Base-by-base conservation (phyloP, 2,329 filamentous ascomycete genomes). In the Aspergillus eucalypticola region DNA sequence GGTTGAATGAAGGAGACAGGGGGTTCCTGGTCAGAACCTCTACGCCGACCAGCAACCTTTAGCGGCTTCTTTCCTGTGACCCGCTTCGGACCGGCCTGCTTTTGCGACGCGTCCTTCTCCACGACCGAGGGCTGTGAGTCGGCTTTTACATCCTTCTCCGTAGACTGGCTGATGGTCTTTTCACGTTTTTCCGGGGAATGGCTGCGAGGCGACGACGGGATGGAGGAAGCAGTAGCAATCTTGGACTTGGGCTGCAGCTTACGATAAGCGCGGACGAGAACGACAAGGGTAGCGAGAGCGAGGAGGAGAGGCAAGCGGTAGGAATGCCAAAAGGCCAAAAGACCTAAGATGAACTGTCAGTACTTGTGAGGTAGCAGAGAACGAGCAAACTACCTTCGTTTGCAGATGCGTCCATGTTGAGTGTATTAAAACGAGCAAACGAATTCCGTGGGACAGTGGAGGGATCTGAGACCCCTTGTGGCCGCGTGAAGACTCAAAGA, bases 1-100 rank as follows among this genome's bases (percentile, higher is more conserved):
- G 90, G 84, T 72, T 94, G 90, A 42, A 79, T 74, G 44, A 67
- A 70, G 4, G 69, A 68, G 38, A 71, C 49, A 8, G 66, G 64
- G 8, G 64, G 49, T 15, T 61, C 54, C 21, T 71, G 62, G 21
- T 58, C 61, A 1, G 66, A 61, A 48, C 52, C 56, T 19, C 61
- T 61, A 21, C 66, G 70, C 23, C 65, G 62, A 15, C 68, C 66
- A 15, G 67, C 67, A n/a, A 64, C 68, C 59, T 73, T 74, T 13
- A 62, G 55, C 3, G 71, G 70, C 38, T 70, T 74, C 53, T 70
- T 76, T 23, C 73, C 73, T 29, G 71, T 64, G 3, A 76, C 73
- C 56, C 70, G 67, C 62, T 75, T 76, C 2, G 73, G 73, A 23
- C 73, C 73, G 6, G 67, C 52, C 19, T 61, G 17, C 42, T 71